Evolutionary conservation across 202 grass and related monocot genomes (phyloP).

Genomic region (Eragrostis tef): DNA sequence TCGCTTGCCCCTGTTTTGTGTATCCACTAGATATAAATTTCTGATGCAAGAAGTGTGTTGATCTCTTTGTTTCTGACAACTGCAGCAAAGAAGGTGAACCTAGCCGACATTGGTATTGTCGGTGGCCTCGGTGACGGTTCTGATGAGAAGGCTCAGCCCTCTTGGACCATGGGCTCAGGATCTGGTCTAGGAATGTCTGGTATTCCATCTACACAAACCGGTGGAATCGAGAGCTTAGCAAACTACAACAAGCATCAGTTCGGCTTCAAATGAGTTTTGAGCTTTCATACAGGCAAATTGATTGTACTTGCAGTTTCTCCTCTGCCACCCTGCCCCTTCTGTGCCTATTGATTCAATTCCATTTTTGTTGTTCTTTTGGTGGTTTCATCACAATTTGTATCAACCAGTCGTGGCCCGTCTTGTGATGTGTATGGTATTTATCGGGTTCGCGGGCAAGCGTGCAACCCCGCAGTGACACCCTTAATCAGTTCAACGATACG

Average conservation of each 20-base stretch:
- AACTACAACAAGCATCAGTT: constrained; percentile 79
- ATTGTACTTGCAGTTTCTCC: background rate
- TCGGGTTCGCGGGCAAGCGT: constrained; percentile 19
- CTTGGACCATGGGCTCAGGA: constrained; percentile 59
- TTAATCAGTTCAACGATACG: constrained; percentile 19
- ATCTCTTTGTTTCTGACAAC: constrained; percentile 35
- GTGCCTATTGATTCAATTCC: constrained; percentile 5
- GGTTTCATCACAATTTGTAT: background rate
- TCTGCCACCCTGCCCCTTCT: constrained; percentile 7
- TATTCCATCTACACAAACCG: constrained; percentile 47
- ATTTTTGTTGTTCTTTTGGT: background rate
- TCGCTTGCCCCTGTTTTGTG: background rate
- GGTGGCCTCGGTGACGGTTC: constrained; percentile 71
- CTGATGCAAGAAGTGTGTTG: constrained; percentile 33
- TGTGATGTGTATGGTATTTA: constrained; percentile 40
- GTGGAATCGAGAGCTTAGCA: constrained; percentile 66
- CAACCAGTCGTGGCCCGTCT: constrained; percentile 21
- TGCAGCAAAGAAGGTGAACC: constrained; percentile 92
- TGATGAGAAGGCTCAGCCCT: constrained; percentile 54
- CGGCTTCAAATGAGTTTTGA: constrained; percentile 79
- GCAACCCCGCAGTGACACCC: background rate
- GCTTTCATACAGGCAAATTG: constrained; percentile 7
- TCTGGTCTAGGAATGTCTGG: constrained; percentile 63
- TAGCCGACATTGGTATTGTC: constrained; percentile 87
- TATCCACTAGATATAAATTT: background rate